Evolutionary conservation across 2,329 filamentous ascomycete species (phyloP), one percentile per base, ranked within the genome.

Genomic region (Cladosporium sp.): DNA sequence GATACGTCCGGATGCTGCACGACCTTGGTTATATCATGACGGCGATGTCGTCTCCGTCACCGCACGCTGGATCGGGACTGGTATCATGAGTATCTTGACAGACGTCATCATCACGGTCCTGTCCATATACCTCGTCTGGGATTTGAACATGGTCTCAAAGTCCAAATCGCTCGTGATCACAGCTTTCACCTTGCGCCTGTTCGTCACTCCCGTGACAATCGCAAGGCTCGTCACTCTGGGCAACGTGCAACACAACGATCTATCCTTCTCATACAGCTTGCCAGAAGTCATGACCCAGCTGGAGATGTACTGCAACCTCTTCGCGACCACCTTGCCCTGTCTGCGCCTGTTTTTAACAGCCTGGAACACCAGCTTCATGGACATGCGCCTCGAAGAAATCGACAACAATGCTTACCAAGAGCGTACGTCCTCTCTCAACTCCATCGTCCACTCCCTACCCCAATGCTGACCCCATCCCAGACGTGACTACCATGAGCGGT

Each of bases 271-370:
- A 3, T 63, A 60, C 28, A 51, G 51, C 7, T 22, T 54, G 0
- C 40, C 62, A 2, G 61, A 63, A 28, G 57, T 61, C 12, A 60
- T 51, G 19, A 64, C 64, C 3, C 61, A 63, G 38, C 42, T 63
- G 0, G 65, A 66, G 34, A 63, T 67, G 60, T 59, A 64, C 39
- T 61, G 49, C 59, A 64, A 58, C 51, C 47, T 64, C 9, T 59
- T 65, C 11, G 52, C 64, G 7, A 60, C 61, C 11, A 67, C 65
- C 1, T 54, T 64, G 9, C 65, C 65, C 5, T 67, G 64, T 30
- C 40, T 67, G 22, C 59, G 61, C 3, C 38, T 66, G 6, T 66
- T 64, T 36, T 40, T 67, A 19, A 63, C 61, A n/a, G 64, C 60
- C 8, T 65, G 59, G 59, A 60, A 63, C 19, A 66, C 61, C 15